These are phyloP conservation scores for Brasilioporus rufonigricans DNA, from an alignment of 768 basidiomycete genomes.

Conservation along the genomic window DNA sequence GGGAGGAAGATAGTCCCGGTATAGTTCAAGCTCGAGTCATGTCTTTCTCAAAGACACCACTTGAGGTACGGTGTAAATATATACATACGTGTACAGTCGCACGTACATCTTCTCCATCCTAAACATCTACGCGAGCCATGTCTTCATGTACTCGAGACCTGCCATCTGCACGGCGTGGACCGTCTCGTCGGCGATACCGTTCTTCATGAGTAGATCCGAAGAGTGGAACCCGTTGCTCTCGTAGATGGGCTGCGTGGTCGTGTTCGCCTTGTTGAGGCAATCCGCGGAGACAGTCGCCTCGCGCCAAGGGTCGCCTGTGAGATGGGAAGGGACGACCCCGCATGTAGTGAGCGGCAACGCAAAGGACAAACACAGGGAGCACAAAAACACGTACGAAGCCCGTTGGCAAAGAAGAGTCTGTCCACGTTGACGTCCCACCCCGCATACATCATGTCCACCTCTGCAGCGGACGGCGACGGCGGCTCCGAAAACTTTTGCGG, in stretches of 20 bases:
- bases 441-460: slow-evolving; percentile 49
- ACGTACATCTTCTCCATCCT: too few relatives aligned
- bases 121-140: slow-evolving; percentile 46
- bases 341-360: background rate
- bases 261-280: slow-evolving; percentile 44
- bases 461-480: slow-evolving; percentile 40
- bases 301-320: slow-evolving; percentile 71
- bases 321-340: too few relatives aligned
- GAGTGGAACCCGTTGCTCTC: slow-evolving; percentile 65
- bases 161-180: slow-evolving; percentile 52
- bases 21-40: too few relatives aligned
- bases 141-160: slow-evolving; percentile 50
- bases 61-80: too few relatives aligned
- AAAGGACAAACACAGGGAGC: too few relatives aligned
- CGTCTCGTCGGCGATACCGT: slow-evolving; percentile 47
- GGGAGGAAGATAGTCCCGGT: too few relatives aligned
- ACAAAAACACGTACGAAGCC: slow-evolving; percentile 42
- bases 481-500: slow-evolving; percentile 51
- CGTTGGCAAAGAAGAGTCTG: slow-evolving; percentile 68
- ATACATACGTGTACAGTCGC: too few relatives aligned
- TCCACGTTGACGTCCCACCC: slow-evolving; percentile 63
- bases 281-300: slow-evolving; percentile 62
- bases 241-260: slow-evolving; percentile 53
- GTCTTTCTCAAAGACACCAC: too few relatives aligned
- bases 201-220: slow-evolving; percentile 49